Base-by-base conservation (phyloP, 2,329 filamentous ascomycete species). In the Apiospora saccharicola region DNA sequence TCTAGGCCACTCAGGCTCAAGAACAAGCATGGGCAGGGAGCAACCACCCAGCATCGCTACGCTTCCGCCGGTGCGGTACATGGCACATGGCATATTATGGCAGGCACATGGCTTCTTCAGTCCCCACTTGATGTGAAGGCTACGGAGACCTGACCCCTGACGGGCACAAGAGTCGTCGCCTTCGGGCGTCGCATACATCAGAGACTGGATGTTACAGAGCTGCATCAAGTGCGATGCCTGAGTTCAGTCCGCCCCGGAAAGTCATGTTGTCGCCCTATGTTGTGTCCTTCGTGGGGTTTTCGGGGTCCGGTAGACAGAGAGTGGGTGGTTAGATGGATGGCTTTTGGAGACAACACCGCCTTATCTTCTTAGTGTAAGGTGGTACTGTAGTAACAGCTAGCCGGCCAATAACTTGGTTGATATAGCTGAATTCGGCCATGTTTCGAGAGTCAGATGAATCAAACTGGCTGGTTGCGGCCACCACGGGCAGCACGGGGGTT, bases 371-470 rank as follows among this genome's bases (percentile, higher is more conserved):
- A 61, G 53, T 30, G 53, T 34, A 37, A n/a, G 14, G 53, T 61
- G 16, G 53, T 19, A 61, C 53, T 37, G 53, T 61, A 30, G 51
- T 16, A 30, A 14, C n/a, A 30, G 51, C 44, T 47, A 47, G 22
- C 44, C 44, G 24, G 34, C 19, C 22, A 19, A 64, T 64, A 64
- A 24, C 34, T 41, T 64, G 57, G 30, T 64, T 41, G 57, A 37
- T 64, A 64, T 64, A 64, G 34, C 57, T 64, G 34, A n/a, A 64
- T 64, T 10, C 57, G 57, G 57, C 57, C 57, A 64, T 64, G 57
- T 64, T 64, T 64, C 57, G 34, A 41, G 57, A 64, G 57, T 41
- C 49, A 24, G 57, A 41, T 64, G 57, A 64, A 64, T 64, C 57
- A 64, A 64, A 41, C 26, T 37, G 57, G 34, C 57, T 41, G 57